phyloP scores from a whole-genome alignment of 2,329 filamentous ascomycete species.

The Fusarium sp. region DNA sequence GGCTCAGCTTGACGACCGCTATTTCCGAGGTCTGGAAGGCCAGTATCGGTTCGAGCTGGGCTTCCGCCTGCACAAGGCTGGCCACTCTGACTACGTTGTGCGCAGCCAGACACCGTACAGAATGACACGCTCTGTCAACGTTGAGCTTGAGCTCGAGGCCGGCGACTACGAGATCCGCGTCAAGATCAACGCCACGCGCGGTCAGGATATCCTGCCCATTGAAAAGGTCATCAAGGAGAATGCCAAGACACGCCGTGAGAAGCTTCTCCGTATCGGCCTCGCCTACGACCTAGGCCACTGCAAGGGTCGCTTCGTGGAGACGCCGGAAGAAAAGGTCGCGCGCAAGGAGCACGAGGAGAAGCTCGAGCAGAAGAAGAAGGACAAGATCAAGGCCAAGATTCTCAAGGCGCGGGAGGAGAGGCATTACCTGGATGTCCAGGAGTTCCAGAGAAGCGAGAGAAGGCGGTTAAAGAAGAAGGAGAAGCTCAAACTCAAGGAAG shows the following conservation, averaged over 20 bases:
- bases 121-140: slow-evolving; percentile 78
- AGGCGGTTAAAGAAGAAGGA: slow-evolving; percentile 72
- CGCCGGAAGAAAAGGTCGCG: slow-evolving; percentile 57
- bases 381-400: slow-evolving; percentile 52
- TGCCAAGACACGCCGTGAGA: slow-evolving; percentile 71
- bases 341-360: slow-evolving; percentile 57
- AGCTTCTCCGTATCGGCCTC: slow-evolving; percentile 74
- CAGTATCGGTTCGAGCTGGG: slow-evolving; percentile 64
- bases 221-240: slow-evolving; percentile 74
- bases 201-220: slow-evolving; percentile 59
- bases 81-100: slow-evolving; percentile 62
- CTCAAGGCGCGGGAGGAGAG: slow-evolving; percentile 51
- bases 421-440: slow-evolving; percentile 51
- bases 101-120: slow-evolving; percentile 62
- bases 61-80: slow-evolving; percentile 63
- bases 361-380: slow-evolving; percentile 52
- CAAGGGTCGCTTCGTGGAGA: slow-evolving; percentile 65
- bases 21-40: slow-evolving; percentile 65
- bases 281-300: slow-evolving; percentile 76
- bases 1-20: slow-evolving; percentile 65
- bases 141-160: slow-evolving; percentile 77
- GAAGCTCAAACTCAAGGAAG: slow-evolving; percentile 81
- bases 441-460: slow-evolving; percentile 47
- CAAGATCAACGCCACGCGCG: slow-evolving; percentile 75
- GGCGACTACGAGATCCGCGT: slow-evolving; percentile 80